A percentile compares a stretch with the other conserved stretches of the same genome.
These are phyloP conservation scores for Dioszegia hungarica DNA, from an alignment of 768 basidiomycete species.

Conservation along the genomic window DNA sequence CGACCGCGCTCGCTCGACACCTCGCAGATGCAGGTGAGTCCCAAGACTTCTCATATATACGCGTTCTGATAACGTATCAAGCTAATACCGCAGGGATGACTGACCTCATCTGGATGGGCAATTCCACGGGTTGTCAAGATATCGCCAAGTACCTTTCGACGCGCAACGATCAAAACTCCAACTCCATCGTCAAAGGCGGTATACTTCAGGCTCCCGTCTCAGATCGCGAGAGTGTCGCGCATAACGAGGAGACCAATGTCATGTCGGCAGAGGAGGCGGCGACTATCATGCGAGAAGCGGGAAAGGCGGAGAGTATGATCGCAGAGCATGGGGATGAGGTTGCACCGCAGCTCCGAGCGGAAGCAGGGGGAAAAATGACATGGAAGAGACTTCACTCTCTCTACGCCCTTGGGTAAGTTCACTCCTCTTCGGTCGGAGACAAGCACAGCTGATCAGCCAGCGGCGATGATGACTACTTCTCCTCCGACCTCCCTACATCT, in stretches of 20 bases:
- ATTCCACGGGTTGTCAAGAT: slow-evolving; percentile 47
- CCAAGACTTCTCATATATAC: background rate
- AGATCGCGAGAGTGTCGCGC: slow-evolving; percentile 31
- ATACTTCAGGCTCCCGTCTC: slow-evolving; percentile 48
- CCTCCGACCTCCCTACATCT: slow-evolving; percentile 33
- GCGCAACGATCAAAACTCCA: slow-evolving; percentile 3
- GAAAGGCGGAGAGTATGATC: slow-evolving; percentile 9
- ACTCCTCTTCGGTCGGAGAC: background rate
- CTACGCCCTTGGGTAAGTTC: slow-evolving; percentile 35
- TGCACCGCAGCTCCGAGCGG: slow-evolving; percentile 23
- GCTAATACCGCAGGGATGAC: slow-evolving; percentile 18
- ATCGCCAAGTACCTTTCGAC: slow-evolving; percentile 40
- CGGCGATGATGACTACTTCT: slow-evolving; percentile 49
- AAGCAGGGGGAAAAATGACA: slow-evolving; percentile 18
- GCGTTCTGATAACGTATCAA: background rate
- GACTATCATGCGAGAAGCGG: slow-evolving; percentile 1
- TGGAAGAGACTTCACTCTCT: slow-evolving; percentile 40
- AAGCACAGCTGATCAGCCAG: slow-evolving; percentile 19
- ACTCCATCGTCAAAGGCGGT: slow-evolving; percentile 31
- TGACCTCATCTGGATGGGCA: slow-evolving; percentile 43
- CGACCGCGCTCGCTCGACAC: slow-evolving; percentile 34
- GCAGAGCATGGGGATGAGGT: slow-evolving; percentile 29
- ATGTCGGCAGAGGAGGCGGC: background rate
- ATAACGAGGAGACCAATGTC: background rate
- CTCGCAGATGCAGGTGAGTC: slow-evolving; percentile 29